Conservation (phyloP, 2,329 filamentous ascomycete species). For the Arthroderma uncinatum region DNA sequence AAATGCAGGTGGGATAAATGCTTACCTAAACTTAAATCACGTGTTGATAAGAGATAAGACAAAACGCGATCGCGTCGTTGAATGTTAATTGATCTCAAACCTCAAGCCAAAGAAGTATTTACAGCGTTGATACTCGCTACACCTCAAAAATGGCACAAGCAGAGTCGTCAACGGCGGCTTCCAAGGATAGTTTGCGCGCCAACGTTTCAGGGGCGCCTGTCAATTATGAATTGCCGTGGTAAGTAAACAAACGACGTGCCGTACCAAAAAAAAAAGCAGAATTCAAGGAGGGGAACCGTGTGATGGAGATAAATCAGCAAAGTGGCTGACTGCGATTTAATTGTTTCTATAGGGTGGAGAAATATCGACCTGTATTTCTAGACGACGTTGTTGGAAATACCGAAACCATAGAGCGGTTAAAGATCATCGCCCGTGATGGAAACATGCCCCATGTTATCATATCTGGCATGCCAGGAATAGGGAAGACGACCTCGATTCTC, state of each 20-base stretch:
- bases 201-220: slow-evolving; percentile 30
- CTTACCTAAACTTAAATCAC: background rate
- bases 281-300: background rate
- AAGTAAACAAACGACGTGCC: slow-evolving; percentile 10
- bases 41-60: slow-evolving; percentile 3
- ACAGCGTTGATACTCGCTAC: background rate
- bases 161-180: slow-evolving; percentile 37
- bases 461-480: slow-evolving; percentile 97
- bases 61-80: background rate
- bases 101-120: background rate
- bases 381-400: slow-evolving; percentile 97
- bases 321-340: background rate
- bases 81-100: background rate
- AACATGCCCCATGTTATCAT: slow-evolving; percentile 99
- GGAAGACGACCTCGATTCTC: slow-evolving; percentile 91
- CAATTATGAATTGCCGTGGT: slow-evolving; percentile 43
- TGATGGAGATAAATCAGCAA: background rate
- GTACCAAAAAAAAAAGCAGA: background rate
- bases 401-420: slow-evolving; percentile 91
- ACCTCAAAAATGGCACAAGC: slow-evolving; percentile 31
- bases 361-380: slow-evolving; percentile 87
- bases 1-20: too few relatives aligned
- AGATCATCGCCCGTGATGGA: slow-evolving; percentile 95
- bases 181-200: slow-evolving; percentile 32
- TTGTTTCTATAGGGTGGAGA: slow-evolving; percentile 68